A percentile compares a stretch with the other conserved stretches of the same genome.
phyloP scores from a whole-genome alignment of 2,329 filamentous ascomycete species.

The Monosporascus cannonballus region DNA sequence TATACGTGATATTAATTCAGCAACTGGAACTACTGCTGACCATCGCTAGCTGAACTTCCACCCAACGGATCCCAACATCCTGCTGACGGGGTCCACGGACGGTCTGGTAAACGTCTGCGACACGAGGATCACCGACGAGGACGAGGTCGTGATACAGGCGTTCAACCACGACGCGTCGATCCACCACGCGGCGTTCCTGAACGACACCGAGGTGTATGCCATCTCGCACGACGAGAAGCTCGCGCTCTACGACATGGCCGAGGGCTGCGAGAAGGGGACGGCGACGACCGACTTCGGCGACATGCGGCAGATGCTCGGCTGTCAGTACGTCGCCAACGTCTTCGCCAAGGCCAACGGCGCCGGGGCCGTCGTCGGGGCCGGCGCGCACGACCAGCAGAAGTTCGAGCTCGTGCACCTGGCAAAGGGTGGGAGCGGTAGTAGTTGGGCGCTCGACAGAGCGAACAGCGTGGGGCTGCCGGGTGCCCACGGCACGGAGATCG shows the following conservation, averaged over 20 bases:
- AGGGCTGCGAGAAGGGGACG: slow-evolving; percentile 53
- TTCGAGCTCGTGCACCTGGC: slow-evolving; percentile 58
- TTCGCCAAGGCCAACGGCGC: slow-evolving; percentile 51
- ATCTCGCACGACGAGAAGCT: slow-evolving; percentile 75
- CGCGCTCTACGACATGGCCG: slow-evolving; percentile 64
- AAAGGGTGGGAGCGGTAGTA: slow-evolving; percentile 29
- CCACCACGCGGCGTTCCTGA: slow-evolving; percentile 68
- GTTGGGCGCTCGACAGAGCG: slow-evolving; percentile 50
- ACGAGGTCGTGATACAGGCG: slow-evolving; percentile 71
- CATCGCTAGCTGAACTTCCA: slow-evolving; percentile 52
- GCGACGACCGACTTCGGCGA: slow-evolving; percentile 60
- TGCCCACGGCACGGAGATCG: slow-evolving; percentile 58
- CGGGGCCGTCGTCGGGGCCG: slow-evolving; percentile 57
- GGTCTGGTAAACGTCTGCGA: slow-evolving; percentile 75
- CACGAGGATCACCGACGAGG: slow-evolving; percentile 63
- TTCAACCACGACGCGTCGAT: slow-evolving; percentile 73
- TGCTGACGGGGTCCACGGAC: slow-evolving; percentile 75
- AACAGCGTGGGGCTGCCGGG: slow-evolving; percentile 54
- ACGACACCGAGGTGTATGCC: slow-evolving; percentile 58
- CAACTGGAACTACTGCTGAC: slow-evolving; percentile 9
- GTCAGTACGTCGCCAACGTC: slow-evolving; percentile 70
- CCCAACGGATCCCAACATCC: slow-evolving; percentile 50
- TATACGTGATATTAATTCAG: slow-evolving; percentile 15
- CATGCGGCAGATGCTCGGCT: slow-evolving; percentile 56
- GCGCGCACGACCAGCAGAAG: slow-evolving; percentile 55